Base-by-base conservation (phyloP, 208 protist genomes). In the Leishmania tropica region DNA sequence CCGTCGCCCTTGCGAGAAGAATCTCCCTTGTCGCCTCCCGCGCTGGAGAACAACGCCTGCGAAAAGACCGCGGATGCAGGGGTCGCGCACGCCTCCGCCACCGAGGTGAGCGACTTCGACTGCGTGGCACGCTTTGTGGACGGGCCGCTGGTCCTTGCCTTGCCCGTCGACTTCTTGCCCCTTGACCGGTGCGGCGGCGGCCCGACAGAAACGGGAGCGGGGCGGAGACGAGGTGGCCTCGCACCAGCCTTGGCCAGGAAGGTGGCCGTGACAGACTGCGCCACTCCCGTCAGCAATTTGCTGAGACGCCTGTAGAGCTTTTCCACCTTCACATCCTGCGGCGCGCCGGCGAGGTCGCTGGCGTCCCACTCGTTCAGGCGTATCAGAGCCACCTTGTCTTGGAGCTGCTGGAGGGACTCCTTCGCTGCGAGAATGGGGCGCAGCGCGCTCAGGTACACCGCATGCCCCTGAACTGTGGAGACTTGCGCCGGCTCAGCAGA, bases 261-360 rank as follows among this genome's bases (percentile, higher is more conserved):
- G 78, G 83, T 90, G 54, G 87, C 84, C 42, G 85, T 93, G 70
- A 95, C 73, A 74, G 78, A 78, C 86, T 97, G 94, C 70, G 90
- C 79, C 56, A 97, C 85, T 0, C 79, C 82, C 19, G 87, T 85
- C n/a, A 96, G 53, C 4, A 58, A 56, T 58, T 74, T 86, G 42
- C 76, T 71, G 6, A 96, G 70, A 6, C 83, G 81, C n/a, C 53
- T 74, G 81, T 86, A 94, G 58, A 90, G 83, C 76, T 88, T 78
- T 70, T 86, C 83, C 37, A 89, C 89, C 48, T 83, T 77, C 48
- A 60, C 75, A 67, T 95, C 92, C 75, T 88, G 83, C 47, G 88
- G 85, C 31, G 92, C 88, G n/a, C 89, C 93, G 37, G 79, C 78
- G 48, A 87, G 75, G 83, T 95, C 83, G 78, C 91, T 89, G 75